phyloP scores from a whole-genome alignment of 2,329 filamentous ascomycete species.

The Lecanicillium sp. region DNA sequence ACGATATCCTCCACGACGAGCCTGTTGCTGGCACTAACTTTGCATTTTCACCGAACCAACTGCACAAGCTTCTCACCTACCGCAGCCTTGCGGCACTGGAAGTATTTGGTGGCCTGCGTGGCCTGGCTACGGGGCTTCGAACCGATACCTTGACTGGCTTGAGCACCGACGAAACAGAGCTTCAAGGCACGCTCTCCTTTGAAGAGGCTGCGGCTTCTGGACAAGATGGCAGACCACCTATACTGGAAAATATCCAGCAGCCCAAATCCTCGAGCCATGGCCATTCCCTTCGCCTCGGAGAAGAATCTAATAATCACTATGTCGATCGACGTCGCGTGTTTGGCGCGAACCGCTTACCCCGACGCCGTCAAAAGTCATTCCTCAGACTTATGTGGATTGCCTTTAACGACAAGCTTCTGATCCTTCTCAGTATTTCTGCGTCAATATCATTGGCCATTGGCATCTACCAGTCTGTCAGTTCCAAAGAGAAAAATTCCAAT shows the following conservation, averaged over 20 bases:
- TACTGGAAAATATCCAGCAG: constrained; percentile 6
- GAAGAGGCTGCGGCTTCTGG: constrained; percentile 38
- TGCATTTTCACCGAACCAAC: constrained; percentile 44
- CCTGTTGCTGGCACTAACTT: constrained; percentile 33
- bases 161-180: constrained; percentile 38
- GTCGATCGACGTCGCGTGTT: constrained; percentile 62
- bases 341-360: constrained; percentile 48
- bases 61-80: constrained; percentile 44
- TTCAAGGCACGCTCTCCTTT: constrained; percentile 37
- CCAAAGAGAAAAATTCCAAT: constrained; percentile 37
- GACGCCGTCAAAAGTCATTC: constrained; percentile 61
- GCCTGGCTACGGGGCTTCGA: constrained; percentile 42
- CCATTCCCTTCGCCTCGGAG: constrained; percentile 21
- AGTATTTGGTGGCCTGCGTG: constrained; percentile 43
- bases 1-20: constrained; percentile 18
- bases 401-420: constrained; percentile 74
- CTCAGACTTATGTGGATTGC: constrained; percentile 64
- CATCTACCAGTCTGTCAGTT: constrained; percentile 62
- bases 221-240: constrained; percentile 20
- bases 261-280: constrained; percentile 13
- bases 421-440: constrained; percentile 62
- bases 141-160: constrained; percentile 39
- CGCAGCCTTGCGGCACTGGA: constrained; percentile 39
- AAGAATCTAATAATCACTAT: constrained; percentile 17
- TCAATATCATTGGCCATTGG: constrained; percentile 67